Evolutionary conservation across 805 yeast genomes (phyloP), one percentile per base, ranked within the genome.

Genomic region (Cyberlindnera veronae): DNA sequence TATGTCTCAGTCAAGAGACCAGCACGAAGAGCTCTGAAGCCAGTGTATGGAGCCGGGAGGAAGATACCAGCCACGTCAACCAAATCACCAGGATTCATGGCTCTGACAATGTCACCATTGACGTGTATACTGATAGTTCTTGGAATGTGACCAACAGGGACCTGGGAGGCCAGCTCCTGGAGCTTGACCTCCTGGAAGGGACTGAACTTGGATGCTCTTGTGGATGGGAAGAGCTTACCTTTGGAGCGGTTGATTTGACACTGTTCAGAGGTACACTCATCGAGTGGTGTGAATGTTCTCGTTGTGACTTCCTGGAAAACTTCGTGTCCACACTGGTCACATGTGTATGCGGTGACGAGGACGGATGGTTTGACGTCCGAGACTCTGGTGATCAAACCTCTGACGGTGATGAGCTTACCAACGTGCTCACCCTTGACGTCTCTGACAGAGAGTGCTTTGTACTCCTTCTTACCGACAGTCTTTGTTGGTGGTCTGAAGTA

Each of bases 131-230:
- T 77, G 48, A 93, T 69, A 22, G 88, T 68, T 55, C 99, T 77
- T 35, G 99, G 99, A 48, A 93, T 93, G 62, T 91, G 96, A 38
- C 99, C 99, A 21, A 90, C 91, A 1, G 99, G 99, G 14, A 93
- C 99, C 66, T 93, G 99, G 50, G 83, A 82, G 5, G 98, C 86
- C 60, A 91, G 69, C 64, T 93, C 99, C 68, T 93, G 99, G 46
- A 93, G 74, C 56, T 87, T 83, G 41, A 90, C 93, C 56, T 93
- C 99, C 67, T 93, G 99, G 72, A 90, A 93, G 6, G 96, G 86
- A 39, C 84, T 74, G 57, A 95, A 93, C 65, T 93, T 93, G 23
- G 97, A 89, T 3, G 99, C 99, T 54, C 99, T 77, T 11, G 98
- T 89, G 32, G 91, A 78, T 78, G 90, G 85, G 62, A 84, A 88